Base-by-base conservation (phyloP, 306 rosid genomes). In the Cajanus cajan region DNA sequence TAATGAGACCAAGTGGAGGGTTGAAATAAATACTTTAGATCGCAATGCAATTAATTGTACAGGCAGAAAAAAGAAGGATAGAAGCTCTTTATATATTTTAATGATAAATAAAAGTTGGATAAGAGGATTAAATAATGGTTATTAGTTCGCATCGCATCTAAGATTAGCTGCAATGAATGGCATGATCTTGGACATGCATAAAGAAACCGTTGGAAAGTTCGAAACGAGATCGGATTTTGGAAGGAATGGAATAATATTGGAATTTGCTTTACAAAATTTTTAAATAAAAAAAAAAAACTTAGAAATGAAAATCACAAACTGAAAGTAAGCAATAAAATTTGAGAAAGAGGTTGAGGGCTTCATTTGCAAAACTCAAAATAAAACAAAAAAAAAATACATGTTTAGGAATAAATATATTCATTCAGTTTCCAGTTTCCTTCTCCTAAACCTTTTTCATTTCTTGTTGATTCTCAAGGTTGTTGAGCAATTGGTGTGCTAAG, bases 191-290 rank as follows among this genome's bases (percentile, higher is more conserved):
- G 63, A 66, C 85, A 52, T 71, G 62, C 34, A 43, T 41, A 79
- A 67, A 66, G 19, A 25, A 37, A 65, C 47, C 10, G 59, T 74
- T 75, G 74, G 77, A 85, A 77, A 79, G 67, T 79, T 57, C 66
- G 64, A 80, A 67, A 19, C 8, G 65, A 10, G 78, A 82, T 68
- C 57, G 76, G 82, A 63, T 71, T 71, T 71, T 54, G 55, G 52
- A 77, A 55, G 45, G 24, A 44, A 78, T 71, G 43, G 66, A 80
- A 76, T 70, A 65, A 48, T 36, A 64, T 39, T 28, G 31, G 31
- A 28, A 28, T 28, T 28, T 28, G 3, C 31, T 28, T 28, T n/a
- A n/a, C n/a, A n/a, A n/a, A n/a, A n/a, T n/a, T n/a, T n/a, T n/a
- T n/a, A n/a, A n/a, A n/a, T n/a, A n/a, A n/a, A n/a, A n/a, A n/a